These are phyloP conservation scores for Scutellaria barbata DNA, from an alignment of 257 asterid species.

Conservation along the genomic window DNA sequence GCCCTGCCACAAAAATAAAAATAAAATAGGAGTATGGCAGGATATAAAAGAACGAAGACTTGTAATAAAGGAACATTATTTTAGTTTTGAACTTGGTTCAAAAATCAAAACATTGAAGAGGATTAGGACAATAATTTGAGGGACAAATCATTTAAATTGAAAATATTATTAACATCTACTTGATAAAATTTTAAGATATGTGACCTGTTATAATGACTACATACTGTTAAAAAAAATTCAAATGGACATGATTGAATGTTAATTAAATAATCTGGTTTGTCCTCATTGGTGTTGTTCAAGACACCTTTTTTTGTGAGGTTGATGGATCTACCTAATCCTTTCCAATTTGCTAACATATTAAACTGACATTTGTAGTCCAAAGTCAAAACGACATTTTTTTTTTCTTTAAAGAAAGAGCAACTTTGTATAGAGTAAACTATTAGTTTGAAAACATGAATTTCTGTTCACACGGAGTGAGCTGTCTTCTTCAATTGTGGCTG, in stretches of 20 bases:
- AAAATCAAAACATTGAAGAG: not conserved
- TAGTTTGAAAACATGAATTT: not conserved
- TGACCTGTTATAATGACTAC: not conserved
- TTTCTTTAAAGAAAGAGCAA: not conserved
- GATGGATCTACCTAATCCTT: constrained; percentile 9
- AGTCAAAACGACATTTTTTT: not conserved
- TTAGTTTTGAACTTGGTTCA: not conserved
- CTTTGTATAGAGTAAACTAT: not conserved
- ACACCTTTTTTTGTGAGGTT: not conserved
- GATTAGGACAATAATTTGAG: not conserved
- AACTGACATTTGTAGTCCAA: not conserved
- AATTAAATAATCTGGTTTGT: not conserved
- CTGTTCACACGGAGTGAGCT: constrained; percentile 11
- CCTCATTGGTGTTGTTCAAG: constrained; percentile 8
- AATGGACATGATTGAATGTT: constrained; percentile 5
- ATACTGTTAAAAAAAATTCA: not conserved
- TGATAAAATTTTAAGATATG: not conserved
- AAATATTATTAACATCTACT: not conserved
- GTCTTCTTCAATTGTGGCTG: constrained; percentile 32
- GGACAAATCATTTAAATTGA: not conserved
- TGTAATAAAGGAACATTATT: not conserved
- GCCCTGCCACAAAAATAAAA: not conserved
- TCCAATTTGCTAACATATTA: not conserved
- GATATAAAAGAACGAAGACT: not conserved
- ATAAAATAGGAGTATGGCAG: not conserved